Percentiles rank a stretch among this genome's conserved stretches.
Evolutionary conservation across 2,329 filamentous ascomycete genomes (phyloP).

Genomic region (Fusarium brachygibbosum): DNA sequence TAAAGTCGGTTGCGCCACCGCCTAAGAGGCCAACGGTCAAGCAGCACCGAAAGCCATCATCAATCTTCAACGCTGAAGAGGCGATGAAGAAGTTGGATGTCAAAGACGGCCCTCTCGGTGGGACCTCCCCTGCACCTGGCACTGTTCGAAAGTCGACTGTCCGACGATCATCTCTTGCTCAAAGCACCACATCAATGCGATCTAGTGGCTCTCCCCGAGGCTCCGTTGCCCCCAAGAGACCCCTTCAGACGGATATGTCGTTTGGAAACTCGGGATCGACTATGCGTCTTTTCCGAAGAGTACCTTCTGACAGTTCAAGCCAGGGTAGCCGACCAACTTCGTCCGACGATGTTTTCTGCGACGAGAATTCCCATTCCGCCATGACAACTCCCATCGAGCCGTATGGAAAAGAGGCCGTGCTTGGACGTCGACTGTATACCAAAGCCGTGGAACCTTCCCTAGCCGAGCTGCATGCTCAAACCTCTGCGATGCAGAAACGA

Average conservation of each 20-base stretch:
- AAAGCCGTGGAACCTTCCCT: constrained; percentile 86
- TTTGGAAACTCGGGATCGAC: constrained; percentile 96
- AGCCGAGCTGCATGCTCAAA: constrained; percentile 89
- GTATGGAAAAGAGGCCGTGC: constrained; percentile 82
- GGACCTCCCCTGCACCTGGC: constrained; percentile 64
- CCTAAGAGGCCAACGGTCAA: constrained; percentile 68
- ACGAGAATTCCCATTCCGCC: constrained; percentile 75
- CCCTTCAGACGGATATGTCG: constrained; percentile 88
- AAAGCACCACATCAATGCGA: constrained; percentile 50
- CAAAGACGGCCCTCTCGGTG: constrained; percentile 71
- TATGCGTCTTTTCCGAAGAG: constrained; percentile 89
- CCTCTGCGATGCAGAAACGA: constrained; percentile 73
- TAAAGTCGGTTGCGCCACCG: constrained; percentile 74
- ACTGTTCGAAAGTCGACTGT: constrained; percentile 74
- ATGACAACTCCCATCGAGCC: constrained; percentile 64
- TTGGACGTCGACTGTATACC: constrained; percentile 85
- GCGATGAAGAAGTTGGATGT: constrained; percentile 71
- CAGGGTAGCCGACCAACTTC: constrained; percentile 56
- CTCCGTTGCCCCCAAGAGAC: constrained; percentile 73
- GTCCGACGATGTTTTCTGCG: constrained; percentile 60
- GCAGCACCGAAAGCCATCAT: constrained; percentile 67
- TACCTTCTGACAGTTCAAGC: constrained; percentile 76
- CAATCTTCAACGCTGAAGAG: constrained; percentile 70
- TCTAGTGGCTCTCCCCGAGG: constrained; percentile 60
- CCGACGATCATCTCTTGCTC: constrained; percentile 61